Base-by-base conservation (phyloP, 169 alveolate genomes). In the Babesia bovis region DNA sequence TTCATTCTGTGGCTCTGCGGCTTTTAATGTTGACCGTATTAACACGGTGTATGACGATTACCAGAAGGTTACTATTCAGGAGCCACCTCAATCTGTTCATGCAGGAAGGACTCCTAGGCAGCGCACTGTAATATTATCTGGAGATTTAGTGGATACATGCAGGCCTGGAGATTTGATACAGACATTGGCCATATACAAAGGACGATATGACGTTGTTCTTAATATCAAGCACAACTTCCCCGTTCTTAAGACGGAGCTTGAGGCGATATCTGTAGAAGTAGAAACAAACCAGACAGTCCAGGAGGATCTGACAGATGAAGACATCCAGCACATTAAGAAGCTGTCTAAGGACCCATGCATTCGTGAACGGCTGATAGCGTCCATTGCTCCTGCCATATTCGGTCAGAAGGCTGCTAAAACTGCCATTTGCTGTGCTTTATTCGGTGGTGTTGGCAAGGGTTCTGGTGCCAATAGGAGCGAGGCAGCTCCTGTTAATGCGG, bases 111-210 rank as follows among this genome's bases (percentile, higher is more conserved):
- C 98, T 19, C 99, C 99, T n/a, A 91, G 99, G 52, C 96, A 96
- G 82, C 94, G 97, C 49, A 98, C 96, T 76, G 98, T 96, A 1
- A 89, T 97, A 32, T 93, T 98, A 12, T 87, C 94, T 12, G 98
- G 98, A 45, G 99, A 98, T 84, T 82, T 96, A 65, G 98, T 98
- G 4, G 99, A 98, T 84, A 76, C 91, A 15, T 98, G 97, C 25
- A 90, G 98, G 44, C 99, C 99, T 19, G 99, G 99, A n/a, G 99
- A 98, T 79, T 98, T 95, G 74, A 97, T 97, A 28, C 98, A 95
- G 73, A 92, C 97, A 0, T 90, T 98, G 26, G 99, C 99, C 30
- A 92, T 96, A 35, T 97, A 94, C 89, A 90, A 95, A 70, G 93
- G 97, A 49, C 94, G 94, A 82, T 96, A 94, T 58, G 99, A 96